Evolutionary conservation across 805 yeast genomes (phyloP).

Genomic region (Suhomyces xylopsoci): DNA sequence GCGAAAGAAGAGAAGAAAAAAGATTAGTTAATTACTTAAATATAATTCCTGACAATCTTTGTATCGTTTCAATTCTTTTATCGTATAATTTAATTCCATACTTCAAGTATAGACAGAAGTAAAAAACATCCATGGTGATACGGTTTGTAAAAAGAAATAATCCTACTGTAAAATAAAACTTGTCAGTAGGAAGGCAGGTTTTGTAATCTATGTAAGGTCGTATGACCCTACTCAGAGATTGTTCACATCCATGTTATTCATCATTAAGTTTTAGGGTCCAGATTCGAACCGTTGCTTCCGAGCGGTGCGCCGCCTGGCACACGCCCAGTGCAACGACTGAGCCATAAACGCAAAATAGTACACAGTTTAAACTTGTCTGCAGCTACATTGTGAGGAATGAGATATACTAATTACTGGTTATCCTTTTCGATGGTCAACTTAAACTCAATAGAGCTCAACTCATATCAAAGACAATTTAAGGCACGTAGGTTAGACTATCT

Average conservation of each 20-base stretch:
- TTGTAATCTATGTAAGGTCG: constrained; percentile 43
- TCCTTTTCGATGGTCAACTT: too few species aligned
- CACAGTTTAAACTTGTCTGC: not conserved
- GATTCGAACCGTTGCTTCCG: constrained; percentile 19
- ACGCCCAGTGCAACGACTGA: not conserved
- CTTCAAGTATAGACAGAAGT: not conserved
- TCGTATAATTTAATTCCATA: not conserved
- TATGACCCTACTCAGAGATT: constrained; percentile 45
- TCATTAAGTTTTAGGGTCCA: constrained; percentile 24
- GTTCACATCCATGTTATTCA: constrained; percentile 50
- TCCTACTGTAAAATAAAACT: constrained; percentile 3
- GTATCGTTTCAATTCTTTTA: not conserved
- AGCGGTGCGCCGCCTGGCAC: not conserved
- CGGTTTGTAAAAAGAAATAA: not conserved
- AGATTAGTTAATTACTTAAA: not conserved
- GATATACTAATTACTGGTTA: too few species aligned
- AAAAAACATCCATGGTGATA: too few species aligned
- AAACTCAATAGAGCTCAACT: too few species aligned
- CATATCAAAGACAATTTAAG: too few species aligned
- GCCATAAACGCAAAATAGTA: not conserved
- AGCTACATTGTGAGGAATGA: too few species aligned
- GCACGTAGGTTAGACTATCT: not conserved
- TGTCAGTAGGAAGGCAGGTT: constrained; percentile 52
- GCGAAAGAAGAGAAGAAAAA: constrained; percentile 49
- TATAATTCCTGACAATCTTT: not conserved